phyloP scores from a whole-genome alignment of 805 yeast genomes.

The Isabelozyma heimii region DNA sequence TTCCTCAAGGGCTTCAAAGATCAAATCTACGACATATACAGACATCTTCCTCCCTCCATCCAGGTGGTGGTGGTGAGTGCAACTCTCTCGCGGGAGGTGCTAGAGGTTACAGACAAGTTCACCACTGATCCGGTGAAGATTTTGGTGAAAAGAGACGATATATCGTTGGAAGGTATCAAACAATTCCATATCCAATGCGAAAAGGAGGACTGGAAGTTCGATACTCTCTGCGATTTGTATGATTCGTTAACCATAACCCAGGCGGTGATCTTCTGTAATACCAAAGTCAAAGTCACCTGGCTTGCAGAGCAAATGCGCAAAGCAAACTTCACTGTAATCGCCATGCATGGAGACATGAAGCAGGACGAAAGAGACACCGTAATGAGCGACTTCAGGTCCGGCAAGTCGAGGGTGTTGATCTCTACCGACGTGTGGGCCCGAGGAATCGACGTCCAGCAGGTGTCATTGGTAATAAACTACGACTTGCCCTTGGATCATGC shows the following conservation, averaged over 20 bases:
- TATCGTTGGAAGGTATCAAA: slow-evolving; percentile 90
- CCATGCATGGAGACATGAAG: slow-evolving; percentile 97
- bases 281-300: slow-evolving; percentile 93
- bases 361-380: slow-evolving; percentile 93
- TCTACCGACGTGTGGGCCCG: slow-evolving; percentile 98
- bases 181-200: slow-evolving; percentile 91
- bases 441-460: slow-evolving; percentile 98
- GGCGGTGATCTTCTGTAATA: slow-evolving; percentile 97
- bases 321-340: slow-evolving; percentile 84
- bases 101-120: slow-evolving; percentile 89
- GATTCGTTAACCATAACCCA: slow-evolving; percentile 95
- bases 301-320: slow-evolving; percentile 74
- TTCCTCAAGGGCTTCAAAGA: slow-evolving; percentile 91
- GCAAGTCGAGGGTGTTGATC: slow-evolving; percentile 88
- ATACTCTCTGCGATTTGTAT: slow-evolving; percentile 89
- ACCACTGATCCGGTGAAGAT: slow-evolving; percentile 93
- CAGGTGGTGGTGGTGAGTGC: slow-evolving; percentile 96
- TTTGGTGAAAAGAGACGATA: slow-evolving; percentile 89
- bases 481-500: slow-evolving; percentile 92
- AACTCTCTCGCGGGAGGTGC: slow-evolving; percentile 86
- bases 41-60: slow-evolving; percentile 74
- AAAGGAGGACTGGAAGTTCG: slow-evolving; percentile 91
- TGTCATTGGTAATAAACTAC: slow-evolving; percentile 91
- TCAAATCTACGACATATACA: slow-evolving; percentile 90
- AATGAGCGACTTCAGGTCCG: slow-evolving; percentile 94